Evolutionary conservation across 495 filamentous ascomycete genomes (phyloP).

Genomic region (Aspergillus asperescens): DNA sequence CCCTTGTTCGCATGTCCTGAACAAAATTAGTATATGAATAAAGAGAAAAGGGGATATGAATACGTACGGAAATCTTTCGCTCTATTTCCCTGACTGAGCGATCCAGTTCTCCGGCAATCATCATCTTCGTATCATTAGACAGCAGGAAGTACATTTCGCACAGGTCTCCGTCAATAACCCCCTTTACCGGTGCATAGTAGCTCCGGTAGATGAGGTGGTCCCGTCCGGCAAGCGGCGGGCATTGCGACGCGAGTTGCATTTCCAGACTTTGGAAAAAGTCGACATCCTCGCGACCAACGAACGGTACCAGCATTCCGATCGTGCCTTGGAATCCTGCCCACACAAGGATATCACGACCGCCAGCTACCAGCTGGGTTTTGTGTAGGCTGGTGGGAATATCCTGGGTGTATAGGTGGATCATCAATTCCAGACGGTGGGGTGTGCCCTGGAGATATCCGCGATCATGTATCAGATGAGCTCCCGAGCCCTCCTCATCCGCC

Average conservation of each 20-base stretch:
- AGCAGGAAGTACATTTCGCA: slow-evolving; percentile 85
- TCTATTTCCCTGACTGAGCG: slow-evolving; percentile 87
- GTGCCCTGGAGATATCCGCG: slow-evolving; percentile 83
- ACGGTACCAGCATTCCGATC: slow-evolving; percentile 85
- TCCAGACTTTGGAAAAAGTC: slow-evolving; percentile 97
- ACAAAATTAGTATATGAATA: slow-evolving; percentile 14
- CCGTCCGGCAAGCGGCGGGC: slow-evolving; percentile 80
- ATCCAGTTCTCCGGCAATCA: slow-evolving; percentile 90
- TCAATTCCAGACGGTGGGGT: slow-evolving; percentile 73
- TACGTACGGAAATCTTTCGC: slow-evolving; percentile 79
- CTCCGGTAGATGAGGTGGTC: slow-evolving; percentile 93
- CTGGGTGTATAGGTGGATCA: slow-evolving; percentile 83
- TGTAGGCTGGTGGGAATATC: slow-evolving; percentile 88
- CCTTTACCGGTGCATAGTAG: slow-evolving; percentile 97
- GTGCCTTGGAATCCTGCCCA: slow-evolving; percentile 96
- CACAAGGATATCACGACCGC: slow-evolving; percentile 83
- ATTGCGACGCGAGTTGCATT: slow-evolving; percentile 74
- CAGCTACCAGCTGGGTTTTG: slow-evolving; percentile 84
- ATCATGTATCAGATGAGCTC: slow-evolving; percentile 83
- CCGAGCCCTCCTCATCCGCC: slow-evolving; percentile 86
- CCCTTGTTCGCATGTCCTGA: slow-evolving; percentile 81
- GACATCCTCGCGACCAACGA: slow-evolving; percentile 83
- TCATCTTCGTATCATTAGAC: slow-evolving; percentile 80
- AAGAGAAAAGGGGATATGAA: slow-evolving; percentile 19
- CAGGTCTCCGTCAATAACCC: slow-evolving; percentile 95